Evolutionary conservation across 75 land plant genomes (phyloP), one percentile per base, ranked within the genome.

Genomic region (Cupressus sempervirens): DNA sequence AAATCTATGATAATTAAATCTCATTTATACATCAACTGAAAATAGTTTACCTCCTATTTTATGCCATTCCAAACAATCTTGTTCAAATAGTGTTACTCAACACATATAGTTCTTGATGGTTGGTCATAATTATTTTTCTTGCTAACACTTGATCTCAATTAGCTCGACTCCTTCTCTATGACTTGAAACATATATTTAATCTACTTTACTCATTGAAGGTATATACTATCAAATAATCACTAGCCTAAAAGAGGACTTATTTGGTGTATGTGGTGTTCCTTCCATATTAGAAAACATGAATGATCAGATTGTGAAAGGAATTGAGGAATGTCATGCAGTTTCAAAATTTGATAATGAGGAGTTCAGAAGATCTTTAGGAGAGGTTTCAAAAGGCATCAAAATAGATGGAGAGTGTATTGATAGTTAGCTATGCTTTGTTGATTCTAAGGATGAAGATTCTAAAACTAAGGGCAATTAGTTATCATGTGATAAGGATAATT

Each of bases 141-240:
- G n/a, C n/a, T n/a, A n/a, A n/a, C n/a, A n/a, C n/a, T n/a, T n/a
- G n/a, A n/a, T n/a, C n/a, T n/a, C n/a, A n/a, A n/a, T n/a, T n/a
- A n/a, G n/a, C n/a, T n/a, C n/a, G n/a, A n/a, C n/a, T n/a, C n/a
- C n/a, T n/a, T n/a, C n/a, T n/a, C n/a, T n/a, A n/a, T n/a, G n/a
- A n/a, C n/a, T n/a, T n/a, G n/a, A n/a, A n/a, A n/a, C n/a, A n/a
- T n/a, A n/a, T n/a, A n/a, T n/a, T n/a, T n/a, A n/a, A n/a, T n/a
- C n/a, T n/a, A n/a, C n/a, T n/a, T n/a, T n/a, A n/a, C n/a, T n/a
- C 80, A 95, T 94, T 20, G 91, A 88, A 36, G 97, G 93, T 80
- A 90, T 95, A 83, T 95, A 95, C 86, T 95, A 95, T 85, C 90
- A 95, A 88, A 94, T 94, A 45, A 93, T 95, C 23, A 95, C 92